A percentile compares a stretch with the other conserved stretches of the same genome.
These are phyloP conservation scores for Phytopythium boreale DNA, from an alignment of 352 stramenopile species.

Conservation along the genomic window DNA sequence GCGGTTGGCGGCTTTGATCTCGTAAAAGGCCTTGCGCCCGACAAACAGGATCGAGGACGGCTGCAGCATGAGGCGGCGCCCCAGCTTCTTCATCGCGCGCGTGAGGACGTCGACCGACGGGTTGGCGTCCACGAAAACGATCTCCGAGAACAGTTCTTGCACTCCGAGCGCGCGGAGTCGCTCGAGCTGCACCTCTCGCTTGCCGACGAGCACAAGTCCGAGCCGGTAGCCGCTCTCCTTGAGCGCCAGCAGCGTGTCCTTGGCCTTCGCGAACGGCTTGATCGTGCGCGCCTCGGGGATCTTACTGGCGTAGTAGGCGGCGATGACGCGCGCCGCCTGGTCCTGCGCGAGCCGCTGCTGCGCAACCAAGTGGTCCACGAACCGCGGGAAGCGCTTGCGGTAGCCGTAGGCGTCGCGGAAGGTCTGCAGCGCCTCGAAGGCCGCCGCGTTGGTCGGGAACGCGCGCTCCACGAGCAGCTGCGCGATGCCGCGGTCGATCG, in stretches of 20 bases:
- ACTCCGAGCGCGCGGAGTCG: constrained; percentile 66
- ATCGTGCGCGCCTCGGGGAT: constrained; percentile 68
- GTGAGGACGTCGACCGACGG: constrained; percentile 57
- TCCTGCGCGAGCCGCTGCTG: constrained; percentile 37
- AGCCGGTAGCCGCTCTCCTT: constrained; percentile 40
- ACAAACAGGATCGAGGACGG: constrained; percentile 81
- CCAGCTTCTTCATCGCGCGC: constrained; percentile 72
- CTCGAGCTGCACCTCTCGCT: constrained; percentile 69
- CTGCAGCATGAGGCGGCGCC: constrained; percentile 52
- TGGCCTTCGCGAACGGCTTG: constrained; percentile 49
- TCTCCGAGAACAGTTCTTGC: constrained; percentile 58
- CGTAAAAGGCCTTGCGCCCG: constrained; percentile 81
- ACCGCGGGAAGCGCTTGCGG: constrained; percentile 80
- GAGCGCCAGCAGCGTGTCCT: constrained; percentile 53
- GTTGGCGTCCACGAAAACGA: constrained; percentile 68
- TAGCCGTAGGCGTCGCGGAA: constrained; percentile 84
- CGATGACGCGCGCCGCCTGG: constrained; percentile 58
- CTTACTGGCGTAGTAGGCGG: constrained; percentile 78
- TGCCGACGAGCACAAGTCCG: constrained; percentile 72
- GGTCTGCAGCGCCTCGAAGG: constrained; percentile 69
- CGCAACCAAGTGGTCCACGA: constrained; percentile 71
- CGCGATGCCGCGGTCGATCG: constrained; percentile 71
- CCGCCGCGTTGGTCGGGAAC: constrained; percentile 61
- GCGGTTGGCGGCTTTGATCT: constrained; percentile 84
- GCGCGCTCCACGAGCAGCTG: constrained; percentile 67